These are phyloP conservation scores for Capsicum baccatum DNA, from an alignment of 257 asterid genomes.

Conservation along the genomic window DNA sequence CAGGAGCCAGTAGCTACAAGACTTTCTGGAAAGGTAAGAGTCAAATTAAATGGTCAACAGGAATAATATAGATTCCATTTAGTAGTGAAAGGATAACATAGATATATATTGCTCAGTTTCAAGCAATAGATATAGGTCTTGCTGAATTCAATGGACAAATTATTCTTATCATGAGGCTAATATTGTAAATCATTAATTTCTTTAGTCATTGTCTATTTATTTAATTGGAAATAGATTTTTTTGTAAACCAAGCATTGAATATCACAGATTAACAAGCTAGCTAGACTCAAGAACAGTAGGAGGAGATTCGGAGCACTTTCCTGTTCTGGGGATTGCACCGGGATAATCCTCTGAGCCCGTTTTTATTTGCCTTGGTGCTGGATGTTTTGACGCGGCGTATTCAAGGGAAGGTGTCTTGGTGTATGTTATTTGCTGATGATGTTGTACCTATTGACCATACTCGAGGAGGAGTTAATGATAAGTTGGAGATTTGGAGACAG, in stretches of 20 bases:
- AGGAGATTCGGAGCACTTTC: no score
- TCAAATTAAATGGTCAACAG: conserved; percentile 1
- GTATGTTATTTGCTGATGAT: no score
- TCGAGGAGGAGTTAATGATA: no score
- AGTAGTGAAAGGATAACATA: not conserved
- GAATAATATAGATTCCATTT: not conserved
- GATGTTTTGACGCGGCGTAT: no score
- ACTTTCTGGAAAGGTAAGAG: not conserved
- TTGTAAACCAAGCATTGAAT: not conserved
- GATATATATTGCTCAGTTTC: not conserved
- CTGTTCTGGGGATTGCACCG: no score
- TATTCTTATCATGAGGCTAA: not conserved
- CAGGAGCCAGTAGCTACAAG: not conserved
- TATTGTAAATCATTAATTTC: not conserved
- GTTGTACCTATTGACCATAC: no score
- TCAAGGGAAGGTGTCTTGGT: no score
- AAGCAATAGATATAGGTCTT: not conserved
- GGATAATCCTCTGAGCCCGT: no score
- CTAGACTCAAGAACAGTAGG: not conserved
- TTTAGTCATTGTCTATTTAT: not conserved
- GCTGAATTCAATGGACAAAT: not conserved
- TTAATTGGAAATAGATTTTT: not conserved
- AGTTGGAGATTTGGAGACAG: no score
- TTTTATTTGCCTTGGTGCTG: no score
- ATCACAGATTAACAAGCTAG: not conserved